Conservation (phyloP, 768 basidiomycete species). For the Asterophora lycoperdoides region DNA sequence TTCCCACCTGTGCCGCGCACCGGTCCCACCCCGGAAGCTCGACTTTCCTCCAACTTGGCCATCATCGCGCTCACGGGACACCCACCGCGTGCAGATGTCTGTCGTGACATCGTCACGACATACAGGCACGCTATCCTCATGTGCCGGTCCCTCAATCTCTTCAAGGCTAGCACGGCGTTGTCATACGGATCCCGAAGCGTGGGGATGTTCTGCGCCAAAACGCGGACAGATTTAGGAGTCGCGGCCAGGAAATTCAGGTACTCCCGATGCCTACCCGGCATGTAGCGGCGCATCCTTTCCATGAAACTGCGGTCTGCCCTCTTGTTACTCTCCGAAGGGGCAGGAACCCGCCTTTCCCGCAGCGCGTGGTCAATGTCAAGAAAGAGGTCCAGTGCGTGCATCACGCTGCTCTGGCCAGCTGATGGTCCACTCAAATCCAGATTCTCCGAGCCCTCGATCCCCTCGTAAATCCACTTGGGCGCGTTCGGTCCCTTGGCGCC, state of each 20-base stretch:
- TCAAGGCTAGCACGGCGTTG: conserved; percentile 69
- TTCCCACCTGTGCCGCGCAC: conserved; percentile 90
- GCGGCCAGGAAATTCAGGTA: conserved; percentile 70
- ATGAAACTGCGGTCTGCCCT: conserved; percentile 76
- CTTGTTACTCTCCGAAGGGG: conserved; percentile 62
- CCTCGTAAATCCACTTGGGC: conserved; percentile 75
- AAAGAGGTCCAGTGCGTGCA: conserved; percentile 83
- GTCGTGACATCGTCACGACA: conserved; percentile 78
- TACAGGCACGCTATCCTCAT: conserved; percentile 88
- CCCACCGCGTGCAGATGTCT: conserved; percentile 42
- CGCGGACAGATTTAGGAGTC: conserved; percentile 57
- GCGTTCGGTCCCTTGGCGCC: conserved; percentile 49
- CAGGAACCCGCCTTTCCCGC: conserved; percentile 60
- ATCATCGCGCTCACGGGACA: conserved; percentile 57
- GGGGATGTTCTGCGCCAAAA: conserved; percentile 53
- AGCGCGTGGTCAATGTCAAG: conserved; percentile 88
- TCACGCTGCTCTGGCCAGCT: conserved; percentile 90
- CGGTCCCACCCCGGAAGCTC: conserved; percentile 36
- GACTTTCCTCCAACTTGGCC: conserved; percentile 36
- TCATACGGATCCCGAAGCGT: conserved; percentile 75
- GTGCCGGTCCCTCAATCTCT: conserved; percentile 80
- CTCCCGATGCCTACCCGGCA: conserved; percentile 88
- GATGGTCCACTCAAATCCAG: conserved; percentile 84
- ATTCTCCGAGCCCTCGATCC: conserved; percentile 51
- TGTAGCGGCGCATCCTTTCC: conserved; percentile 90